phyloP scores from a whole-genome alignment of 768 basidiomycete species.

The Xerocomellus amylosporus region DNA sequence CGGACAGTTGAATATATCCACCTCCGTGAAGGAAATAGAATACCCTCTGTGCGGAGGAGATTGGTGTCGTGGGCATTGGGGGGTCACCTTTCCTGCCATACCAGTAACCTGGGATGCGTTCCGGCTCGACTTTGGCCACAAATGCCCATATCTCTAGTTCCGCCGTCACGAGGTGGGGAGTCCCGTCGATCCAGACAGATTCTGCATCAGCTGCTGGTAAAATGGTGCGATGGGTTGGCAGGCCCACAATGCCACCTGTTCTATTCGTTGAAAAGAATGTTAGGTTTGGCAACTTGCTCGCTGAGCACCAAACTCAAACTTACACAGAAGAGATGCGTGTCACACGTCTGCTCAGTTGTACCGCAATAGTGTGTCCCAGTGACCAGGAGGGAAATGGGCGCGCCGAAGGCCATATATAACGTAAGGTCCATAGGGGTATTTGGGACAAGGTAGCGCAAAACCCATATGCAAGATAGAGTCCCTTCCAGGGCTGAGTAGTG shows the following conservation, averaged over 20 bases:
- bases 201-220: constrained; percentile 8
- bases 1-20: constrained; percentile 51
- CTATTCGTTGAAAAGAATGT: constrained; percentile 4
- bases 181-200: constrained; percentile 35
- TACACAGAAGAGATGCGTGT: constrained; percentile 19
- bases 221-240: constrained; percentile 13
- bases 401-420: constrained; percentile 32
- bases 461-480: constrained; percentile 45
- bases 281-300: neutral
- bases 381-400: constrained; percentile 50
- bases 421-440: constrained; percentile 47
- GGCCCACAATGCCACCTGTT: constrained; percentile 2
- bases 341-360: constrained; percentile 35
- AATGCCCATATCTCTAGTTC: constrained; percentile 27
- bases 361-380: constrained; percentile 37
- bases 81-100: constrained; percentile 41
- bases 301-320: constrained; percentile 1
- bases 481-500: constrained; percentile 46
- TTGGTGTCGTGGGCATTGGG: constrained; percentile 33
- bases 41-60: constrained; percentile 52
- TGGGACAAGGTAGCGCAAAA: constrained; percentile 41
- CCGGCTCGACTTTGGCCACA: constrained; percentile 38
- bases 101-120: constrained; percentile 58
- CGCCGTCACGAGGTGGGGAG: constrained; percentile 30
- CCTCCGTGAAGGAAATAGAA: constrained; percentile 67